Evolutionary conservation across 805 yeast species (phyloP).

Genomic region (Candida maesae): DNA sequence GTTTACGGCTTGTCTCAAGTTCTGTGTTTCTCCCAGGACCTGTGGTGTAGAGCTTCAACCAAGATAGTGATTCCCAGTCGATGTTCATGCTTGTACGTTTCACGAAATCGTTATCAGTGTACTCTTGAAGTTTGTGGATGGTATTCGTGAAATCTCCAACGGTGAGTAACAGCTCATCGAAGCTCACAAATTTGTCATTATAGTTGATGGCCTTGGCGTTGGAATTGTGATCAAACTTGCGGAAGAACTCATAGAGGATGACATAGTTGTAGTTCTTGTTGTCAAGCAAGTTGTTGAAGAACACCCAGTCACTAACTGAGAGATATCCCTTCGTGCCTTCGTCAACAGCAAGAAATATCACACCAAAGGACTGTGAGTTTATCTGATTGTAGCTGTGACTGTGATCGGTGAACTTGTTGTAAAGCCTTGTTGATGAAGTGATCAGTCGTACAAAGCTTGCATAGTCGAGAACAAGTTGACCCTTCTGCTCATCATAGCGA

Average conservation of each 20-base stretch:
- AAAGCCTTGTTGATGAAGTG: conserved; percentile 24
- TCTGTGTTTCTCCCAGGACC: conserved; percentile 11
- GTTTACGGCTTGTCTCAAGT: background rate
- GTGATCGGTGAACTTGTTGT: conserved; percentile 19
- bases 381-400: conserved; percentile 46
- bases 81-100: conserved; percentile 30
- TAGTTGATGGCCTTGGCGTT: conserved; percentile 34
- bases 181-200: conserved; percentile 34
- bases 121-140: conserved; percentile 30
- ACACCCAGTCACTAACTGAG: conserved; percentile 66
- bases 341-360: conserved; percentile 81
- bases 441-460: conserved; percentile 35
- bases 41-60: conserved; percentile 18
- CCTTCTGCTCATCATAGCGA: conserved; percentile 29
- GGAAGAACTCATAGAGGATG: conserved; percentile 50
- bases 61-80: conserved; percentile 32
- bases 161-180: conserved; percentile 33
- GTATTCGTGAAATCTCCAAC: conserved; percentile 30
- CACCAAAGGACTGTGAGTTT: conserved; percentile 56
- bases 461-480: conserved; percentile 32
- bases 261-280: conserved; percentile 46
- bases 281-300: conserved; percentile 55
- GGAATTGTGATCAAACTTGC: conserved; percentile 38
- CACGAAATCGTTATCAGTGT: conserved; percentile 29
- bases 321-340: conserved; percentile 64